A percentile compares a stretch with the other conserved stretches of the same genome.
Conservation (phyloP, 2,329 filamentous ascomycete species). For the Fusarium hostae region DNA sequence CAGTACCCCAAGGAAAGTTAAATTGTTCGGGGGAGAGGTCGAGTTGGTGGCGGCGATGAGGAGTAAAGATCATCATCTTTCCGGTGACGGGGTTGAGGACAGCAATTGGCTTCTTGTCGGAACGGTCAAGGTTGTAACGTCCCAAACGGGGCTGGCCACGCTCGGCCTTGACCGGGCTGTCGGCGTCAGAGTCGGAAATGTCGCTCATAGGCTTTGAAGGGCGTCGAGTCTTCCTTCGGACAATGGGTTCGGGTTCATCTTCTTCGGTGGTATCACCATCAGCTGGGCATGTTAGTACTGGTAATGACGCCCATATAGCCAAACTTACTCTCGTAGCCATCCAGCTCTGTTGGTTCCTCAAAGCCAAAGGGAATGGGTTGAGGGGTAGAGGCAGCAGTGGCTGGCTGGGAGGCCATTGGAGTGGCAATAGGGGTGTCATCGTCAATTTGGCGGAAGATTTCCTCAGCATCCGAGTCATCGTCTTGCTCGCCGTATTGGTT, state of each 20-base stretch:
- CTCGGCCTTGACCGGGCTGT: conserved; percentile 58
- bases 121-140: conserved; percentile 65
- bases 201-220: conserved; percentile 52
- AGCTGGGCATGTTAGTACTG: conserved; percentile 59
- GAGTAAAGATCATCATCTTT: conserved; percentile 73
- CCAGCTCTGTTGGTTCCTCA: conserved; percentile 56
- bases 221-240: conserved; percentile 60
- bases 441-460: conserved; percentile 51
- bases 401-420: conserved; percentile 50
- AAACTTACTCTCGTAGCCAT: conserved; percentile 71
- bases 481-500: conserved; percentile 57
- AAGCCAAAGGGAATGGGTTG: conserved; percentile 42
- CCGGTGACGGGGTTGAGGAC: conserved; percentile 67
- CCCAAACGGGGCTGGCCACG: conserved; percentile 65
- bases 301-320: conserved; percentile 21
- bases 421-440: conserved; percentile 58
- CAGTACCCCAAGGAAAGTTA: conserved; percentile 59
- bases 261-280: conserved; percentile 73
- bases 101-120: conserved; percentile 67
- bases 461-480: conserved; percentile 56
- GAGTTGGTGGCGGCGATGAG: conserved; percentile 59
- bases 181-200: conserved; percentile 62
- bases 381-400: conserved; percentile 39
- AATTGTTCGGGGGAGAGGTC: conserved; percentile 67
- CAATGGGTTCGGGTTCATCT: conserved; percentile 62